Conservation (phyloP, 345 rosid species). For the Bretschneidera sinensis region DNA sequence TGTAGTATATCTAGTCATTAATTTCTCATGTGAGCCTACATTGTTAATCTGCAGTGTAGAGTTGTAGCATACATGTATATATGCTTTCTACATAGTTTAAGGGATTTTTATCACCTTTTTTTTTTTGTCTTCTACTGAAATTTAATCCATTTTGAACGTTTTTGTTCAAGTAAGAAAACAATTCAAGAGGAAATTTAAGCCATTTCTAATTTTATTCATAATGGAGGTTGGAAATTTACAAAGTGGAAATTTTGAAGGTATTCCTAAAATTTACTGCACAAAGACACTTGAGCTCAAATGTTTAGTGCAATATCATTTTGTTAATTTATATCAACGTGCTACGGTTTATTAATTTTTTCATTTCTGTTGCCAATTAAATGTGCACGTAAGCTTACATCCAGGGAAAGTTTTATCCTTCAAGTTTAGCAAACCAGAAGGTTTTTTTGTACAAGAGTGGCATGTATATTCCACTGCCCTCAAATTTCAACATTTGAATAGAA, state of each 20-base stretch:
- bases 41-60: too few species aligned
- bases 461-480: slow-evolving; percentile 54
- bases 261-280: not conserved
- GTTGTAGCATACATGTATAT: too few species aligned
- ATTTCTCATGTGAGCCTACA: too few species aligned
- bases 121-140: too few species aligned
- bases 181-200: too few species aligned
- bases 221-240: too few species aligned
- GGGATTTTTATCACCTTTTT: too few species aligned
- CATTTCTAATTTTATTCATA: too few species aligned
- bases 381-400: slow-evolving; percentile 39
- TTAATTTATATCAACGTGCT: not conserved
- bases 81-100: too few species aligned
- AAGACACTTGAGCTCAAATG: not conserved
- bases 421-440: slow-evolving; percentile 39
- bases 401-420: slow-evolving; percentile 46
- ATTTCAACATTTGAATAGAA: slow-evolving; percentile 58
- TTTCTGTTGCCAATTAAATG: slow-evolving; percentile 1
- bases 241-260: slow-evolving; percentile 36
- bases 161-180: too few species aligned
- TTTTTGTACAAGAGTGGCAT: slow-evolving; percentile 46
- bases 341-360: not conserved
- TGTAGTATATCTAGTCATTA: too few species aligned
- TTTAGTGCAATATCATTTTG: not conserved
- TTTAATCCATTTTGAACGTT: too few species aligned